A percentile compares a stretch with the other conserved stretches of the same genome.
phyloP scores from a whole-genome alignment of 108 stramenopile species.

The Asterionellopsis glacialis region DNA sequence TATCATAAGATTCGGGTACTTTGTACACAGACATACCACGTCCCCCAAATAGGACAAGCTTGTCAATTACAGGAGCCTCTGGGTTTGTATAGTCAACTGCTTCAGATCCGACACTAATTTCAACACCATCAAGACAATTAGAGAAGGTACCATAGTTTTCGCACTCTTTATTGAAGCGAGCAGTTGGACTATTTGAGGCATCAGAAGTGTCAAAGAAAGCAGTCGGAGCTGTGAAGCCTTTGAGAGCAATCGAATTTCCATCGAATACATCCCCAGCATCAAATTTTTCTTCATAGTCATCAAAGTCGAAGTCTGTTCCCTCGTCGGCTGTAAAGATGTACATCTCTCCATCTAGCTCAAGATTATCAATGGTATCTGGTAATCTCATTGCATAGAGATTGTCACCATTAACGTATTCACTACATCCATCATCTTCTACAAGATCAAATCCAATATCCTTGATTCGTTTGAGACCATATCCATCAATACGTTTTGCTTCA shows the following conservation, averaged over 20 bases:
- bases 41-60: constrained; percentile 38
- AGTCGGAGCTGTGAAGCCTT: constrained; percentile 17
- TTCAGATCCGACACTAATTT: constrained; percentile 30
- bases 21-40: constrained; percentile 36
- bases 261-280: constrained; percentile 29
- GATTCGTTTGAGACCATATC: constrained; percentile 38
- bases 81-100: constrained; percentile 39
- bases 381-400: constrained; percentile 19
- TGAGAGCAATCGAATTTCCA: constrained; percentile 21
- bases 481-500: constrained; percentile 14
- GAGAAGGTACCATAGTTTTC: constrained; percentile 15
- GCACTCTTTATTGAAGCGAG: constrained; percentile 39
- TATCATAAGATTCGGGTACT: not conserved
- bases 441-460: constrained; percentile 30
- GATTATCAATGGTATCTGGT: constrained; percentile 33
- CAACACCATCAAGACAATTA: constrained; percentile 28
- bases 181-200: constrained; percentile 17
- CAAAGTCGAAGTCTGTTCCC: constrained; percentile 36
- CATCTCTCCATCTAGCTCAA: constrained; percentile 26
- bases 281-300: constrained; percentile 33
- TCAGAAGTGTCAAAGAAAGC: constrained; percentile 28
- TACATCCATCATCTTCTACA: constrained; percentile 42
- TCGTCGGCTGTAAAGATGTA: constrained; percentile 48
- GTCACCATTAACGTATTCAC: constrained; percentile 12
- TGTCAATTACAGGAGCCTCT: constrained; percentile 24